Evolutionary conservation across 2,329 filamentous ascomycete genomes (phyloP), one percentile per base, ranked within the genome.

Genomic region (Celoporthe dispersa): DNA sequence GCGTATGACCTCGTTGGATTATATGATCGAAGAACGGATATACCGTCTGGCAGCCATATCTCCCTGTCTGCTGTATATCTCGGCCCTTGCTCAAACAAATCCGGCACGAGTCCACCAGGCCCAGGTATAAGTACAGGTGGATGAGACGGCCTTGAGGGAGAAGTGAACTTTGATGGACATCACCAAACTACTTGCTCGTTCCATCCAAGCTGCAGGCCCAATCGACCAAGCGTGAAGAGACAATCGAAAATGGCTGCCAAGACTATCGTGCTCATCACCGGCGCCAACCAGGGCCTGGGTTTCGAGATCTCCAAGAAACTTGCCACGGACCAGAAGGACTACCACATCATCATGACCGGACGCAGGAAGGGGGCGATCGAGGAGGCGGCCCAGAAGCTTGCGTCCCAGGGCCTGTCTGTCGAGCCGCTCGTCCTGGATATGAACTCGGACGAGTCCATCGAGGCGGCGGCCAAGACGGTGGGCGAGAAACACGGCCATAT

Each of bases 271-370:
- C 78, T 83, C 60, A 75, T 83, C 60, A 81, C 80, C 7, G 81
- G 81, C 8, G 81, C 78, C 48, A 84, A 83, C 73, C 77, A 80
- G 72, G 82, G 82, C 61, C 79, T 84, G 28, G 82, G 83, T 64
- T 81, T 80, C 71, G 81, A 81, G 68, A 79, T 78, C 8, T 78
- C 79, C 28, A 80, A 81, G 68, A 79, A 81, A 48, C 75, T 85
- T 28, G 76, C 78, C 11, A 75, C 77, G 28, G 79, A 80, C 19
- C 75, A 78, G 61, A 72, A 75, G 19, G 75, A 78, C 67, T 83
- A 83, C 73, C 78, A 81, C 69, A 74, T 84, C 67, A 76, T 84
- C 51, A 71, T 84, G 53, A 76, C 78, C 12, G 79, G 78, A 67
- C 79, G 83, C 39, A 77, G 78, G 62, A 69, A 80, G 44, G 70